A percentile compares a stretch with the other conserved stretches of the same genome.
Conservation (phyloP, 441 rosid species). For the Populus hybrid region DNA sequence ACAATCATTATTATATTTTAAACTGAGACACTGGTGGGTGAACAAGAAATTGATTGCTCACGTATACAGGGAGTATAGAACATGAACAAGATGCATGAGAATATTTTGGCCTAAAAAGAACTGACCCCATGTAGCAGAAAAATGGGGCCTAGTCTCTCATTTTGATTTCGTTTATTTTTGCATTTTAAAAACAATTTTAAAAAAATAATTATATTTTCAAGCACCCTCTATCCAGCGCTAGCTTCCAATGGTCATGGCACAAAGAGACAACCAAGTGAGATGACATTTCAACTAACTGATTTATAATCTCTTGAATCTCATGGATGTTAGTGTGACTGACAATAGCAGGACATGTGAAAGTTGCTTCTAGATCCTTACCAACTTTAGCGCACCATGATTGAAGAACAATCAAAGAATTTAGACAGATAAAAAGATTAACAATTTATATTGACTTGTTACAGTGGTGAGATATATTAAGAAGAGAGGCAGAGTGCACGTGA, state of each 20-base stretch:
- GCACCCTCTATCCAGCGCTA: not conserved
- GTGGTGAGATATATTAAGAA: not conserved
- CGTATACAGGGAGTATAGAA: no score
- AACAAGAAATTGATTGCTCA: no score
- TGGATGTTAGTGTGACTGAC: not conserved
- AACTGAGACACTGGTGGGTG: no score
- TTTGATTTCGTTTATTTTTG: not conserved
- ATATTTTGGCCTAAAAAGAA: not conserved
- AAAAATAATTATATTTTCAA: not conserved
- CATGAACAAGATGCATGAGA: not conserved
- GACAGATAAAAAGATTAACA: not conserved
- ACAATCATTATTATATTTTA: no score
- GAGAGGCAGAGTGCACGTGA: no score
- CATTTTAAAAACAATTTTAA: not conserved
- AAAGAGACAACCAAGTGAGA: constrained; percentile 22
- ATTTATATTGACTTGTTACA: not conserved
- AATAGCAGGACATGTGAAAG: not conserved
- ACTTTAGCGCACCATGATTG: no score
- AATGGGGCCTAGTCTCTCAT: constrained; percentile 7
- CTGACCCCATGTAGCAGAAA: constrained; percentile 16
- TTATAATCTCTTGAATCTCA: not conserved
- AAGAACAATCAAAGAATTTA: not conserved
- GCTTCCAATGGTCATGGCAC: constrained; percentile 2
- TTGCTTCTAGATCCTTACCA: not conserved
- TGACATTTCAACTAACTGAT: constrained; percentile 27